Conservation (phyloP, 257 asterid species). For the Oldenlandia corymbosa region DNA sequence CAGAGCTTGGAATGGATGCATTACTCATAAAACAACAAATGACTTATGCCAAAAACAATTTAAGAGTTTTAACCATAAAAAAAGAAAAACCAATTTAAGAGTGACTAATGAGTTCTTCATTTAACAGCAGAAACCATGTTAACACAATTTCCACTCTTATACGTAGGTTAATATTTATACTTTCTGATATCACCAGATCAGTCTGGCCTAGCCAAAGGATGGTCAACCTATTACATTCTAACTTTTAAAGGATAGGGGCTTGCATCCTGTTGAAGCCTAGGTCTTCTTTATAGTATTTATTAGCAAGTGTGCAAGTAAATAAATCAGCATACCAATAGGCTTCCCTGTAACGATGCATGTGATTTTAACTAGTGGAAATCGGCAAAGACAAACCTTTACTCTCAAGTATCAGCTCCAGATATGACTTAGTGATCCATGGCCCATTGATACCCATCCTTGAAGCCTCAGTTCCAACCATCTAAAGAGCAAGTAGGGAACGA, state of each 20-base stretch:
- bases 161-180: background rate
- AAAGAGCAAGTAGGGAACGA: constrained; percentile 17
- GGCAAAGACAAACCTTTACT: constrained; percentile 58
- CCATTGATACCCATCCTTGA: constrained; percentile 82
- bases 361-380: constrained; percentile 6
- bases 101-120: background rate
- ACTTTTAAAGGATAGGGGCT: background rate
- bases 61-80: no score
- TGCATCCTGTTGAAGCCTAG: background rate
- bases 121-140: background rate
- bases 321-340: background rate
- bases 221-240: background rate
- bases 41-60: no score
- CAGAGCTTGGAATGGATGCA: background rate
- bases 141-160: background rate
- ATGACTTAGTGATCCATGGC: constrained; percentile 96
- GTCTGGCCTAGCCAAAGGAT: background rate
- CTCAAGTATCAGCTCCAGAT: constrained; percentile 97
- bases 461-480: constrained; percentile 88
- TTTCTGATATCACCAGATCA: background rate
- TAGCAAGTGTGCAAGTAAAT: constrained; percentile 1
- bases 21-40: background rate
- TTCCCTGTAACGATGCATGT: background rate
- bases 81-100: background rate
- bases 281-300: background rate